Evolutionary conservation across 805 yeast species (phyloP).

Genomic region (Wickerhamiella slavikovae): DNA sequence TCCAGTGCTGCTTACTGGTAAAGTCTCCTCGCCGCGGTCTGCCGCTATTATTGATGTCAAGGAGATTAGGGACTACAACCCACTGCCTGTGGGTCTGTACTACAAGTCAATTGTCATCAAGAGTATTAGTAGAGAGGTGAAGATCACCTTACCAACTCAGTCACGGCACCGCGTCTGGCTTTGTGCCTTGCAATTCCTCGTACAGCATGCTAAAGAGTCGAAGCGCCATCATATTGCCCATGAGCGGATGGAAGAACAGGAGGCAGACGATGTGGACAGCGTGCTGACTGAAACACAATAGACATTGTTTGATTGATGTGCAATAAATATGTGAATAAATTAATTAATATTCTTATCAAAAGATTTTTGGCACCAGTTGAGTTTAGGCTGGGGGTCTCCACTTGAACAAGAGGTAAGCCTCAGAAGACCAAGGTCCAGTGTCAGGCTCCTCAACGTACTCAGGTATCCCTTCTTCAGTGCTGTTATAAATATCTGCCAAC

Average conservation of each 20-base stretch:
- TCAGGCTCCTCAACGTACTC: too few species aligned
- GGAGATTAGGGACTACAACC: slow-evolving; percentile 66
- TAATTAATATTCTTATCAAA: too few species aligned
- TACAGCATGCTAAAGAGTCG: slow-evolving; percentile 20
- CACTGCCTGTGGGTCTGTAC: slow-evolving; percentile 73
- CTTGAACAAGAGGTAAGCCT: not conserved
- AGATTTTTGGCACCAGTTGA: too few species aligned
- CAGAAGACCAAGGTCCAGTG: not conserved
- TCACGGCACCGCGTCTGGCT: slow-evolving; percentile 84
- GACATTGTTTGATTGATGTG: too few species aligned
- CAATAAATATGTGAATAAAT: too few species aligned
- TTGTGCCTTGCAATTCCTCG: slow-evolving; percentile 56
- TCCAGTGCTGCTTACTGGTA: slow-evolving; percentile 47
- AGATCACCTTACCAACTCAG: slow-evolving; percentile 72
- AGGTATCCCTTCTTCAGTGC: too few species aligned
- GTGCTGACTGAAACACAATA: too few species aligned
- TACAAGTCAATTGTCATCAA: slow-evolving; percentile 65
- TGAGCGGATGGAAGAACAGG: too few species aligned
- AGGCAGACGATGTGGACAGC: too few species aligned
- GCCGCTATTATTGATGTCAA: slow-evolving; percentile 64
- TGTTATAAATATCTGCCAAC: too few species aligned
- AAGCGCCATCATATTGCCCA: not conserved
- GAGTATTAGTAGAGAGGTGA: slow-evolving; percentile 44
- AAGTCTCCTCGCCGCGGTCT: slow-evolving; percentile 44
- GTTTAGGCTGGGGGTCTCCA: slow-evolving; percentile 1